Conservation (phyloP, 2,329 filamentous ascomycete genomes). For the Phoma sp. region DNA sequence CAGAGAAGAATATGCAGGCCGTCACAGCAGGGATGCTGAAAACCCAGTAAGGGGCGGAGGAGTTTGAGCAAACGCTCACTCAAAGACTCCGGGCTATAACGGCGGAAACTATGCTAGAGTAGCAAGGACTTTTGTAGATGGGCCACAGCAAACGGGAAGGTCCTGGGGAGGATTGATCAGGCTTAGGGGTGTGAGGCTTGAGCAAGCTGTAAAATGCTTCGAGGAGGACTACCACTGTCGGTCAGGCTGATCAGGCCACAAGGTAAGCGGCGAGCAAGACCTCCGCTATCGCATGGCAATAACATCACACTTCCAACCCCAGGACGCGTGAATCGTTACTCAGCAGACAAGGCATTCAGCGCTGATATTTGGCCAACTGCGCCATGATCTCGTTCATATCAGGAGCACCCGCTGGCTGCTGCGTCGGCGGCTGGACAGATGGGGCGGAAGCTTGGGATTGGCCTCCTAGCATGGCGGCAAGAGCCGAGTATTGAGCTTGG, state of each 20-base stretch:
- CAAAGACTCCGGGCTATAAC: not conserved
- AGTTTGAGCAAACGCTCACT: not conserved
- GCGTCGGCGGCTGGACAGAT: conserved; percentile 39
- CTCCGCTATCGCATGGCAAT: conserved; percentile 1
- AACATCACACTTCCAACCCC: not conserved
- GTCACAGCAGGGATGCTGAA: not conserved
- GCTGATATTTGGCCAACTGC: conserved; percentile 69
- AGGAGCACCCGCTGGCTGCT: conserved; percentile 34
- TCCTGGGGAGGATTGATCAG: too few relatives aligned
- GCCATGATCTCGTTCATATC: conserved; percentile 77
- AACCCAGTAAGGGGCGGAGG: not conserved
- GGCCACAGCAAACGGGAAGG: too few relatives aligned
- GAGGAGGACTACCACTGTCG: not conserved
- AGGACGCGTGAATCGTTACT: not conserved
- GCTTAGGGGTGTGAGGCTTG: too few relatives aligned
- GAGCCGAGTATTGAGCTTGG: conserved; percentile 34
- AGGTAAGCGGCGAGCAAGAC: conserved; percentile 1
- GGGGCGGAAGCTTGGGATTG: conserved; percentile 33
- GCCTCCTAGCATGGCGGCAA: conserved; percentile 38
- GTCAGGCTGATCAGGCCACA: not conserved
- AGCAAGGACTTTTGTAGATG: too few relatives aligned
- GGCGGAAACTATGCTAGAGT: too few relatives aligned
- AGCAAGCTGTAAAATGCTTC: too few relatives aligned
- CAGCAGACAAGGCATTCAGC: conserved; percentile 38
- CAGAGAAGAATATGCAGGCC: not conserved